Evolutionary conservation across 108 stramenopile genomes (phyloP).

Genomic region (Skeletonema tropicum): DNA sequence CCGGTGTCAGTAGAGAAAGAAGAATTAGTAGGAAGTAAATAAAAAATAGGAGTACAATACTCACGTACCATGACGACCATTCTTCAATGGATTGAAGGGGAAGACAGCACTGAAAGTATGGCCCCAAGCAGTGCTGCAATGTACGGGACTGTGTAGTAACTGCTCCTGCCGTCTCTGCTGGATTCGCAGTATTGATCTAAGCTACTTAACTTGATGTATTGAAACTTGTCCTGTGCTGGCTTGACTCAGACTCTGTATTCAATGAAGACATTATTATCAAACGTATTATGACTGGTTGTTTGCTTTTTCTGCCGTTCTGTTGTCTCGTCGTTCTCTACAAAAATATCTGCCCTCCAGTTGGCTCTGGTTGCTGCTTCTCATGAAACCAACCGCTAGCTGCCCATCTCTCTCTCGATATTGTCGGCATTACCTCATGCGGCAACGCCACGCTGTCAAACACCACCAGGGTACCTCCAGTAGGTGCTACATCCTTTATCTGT

Average conservation of each 20-base stretch:
- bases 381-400: slow-evolving; percentile 70
- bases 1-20: too few relatives aligned
- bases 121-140: too few relatives aligned
- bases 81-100: too few relatives aligned
- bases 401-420: slow-evolving; percentile 54
- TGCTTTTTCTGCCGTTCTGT: not conserved
- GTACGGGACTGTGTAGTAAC: too few relatives aligned
- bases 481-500: slow-evolving; percentile 43
- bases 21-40: too few relatives aligned
- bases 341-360: slow-evolving; percentile 2
- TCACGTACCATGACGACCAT: too few relatives aligned
- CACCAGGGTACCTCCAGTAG: slow-evolving; percentile 52
- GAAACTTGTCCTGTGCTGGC: not conserved
- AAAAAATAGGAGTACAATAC: too few relatives aligned
- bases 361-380: slow-evolving; percentile 52
- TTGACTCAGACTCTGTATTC: not conserved
- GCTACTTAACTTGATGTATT: not conserved
- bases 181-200: not conserved
- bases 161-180: too few relatives aligned
- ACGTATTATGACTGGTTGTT: not conserved
- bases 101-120: too few relatives aligned
- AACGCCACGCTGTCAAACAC: slow-evolving; percentile 68
- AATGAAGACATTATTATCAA: not conserved
- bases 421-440: slow-evolving; percentile 69
- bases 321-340: not conserved